phyloP scores from a whole-genome alignment of 345 rosid genomes.

The Euphorbia tirucalli region DNA sequence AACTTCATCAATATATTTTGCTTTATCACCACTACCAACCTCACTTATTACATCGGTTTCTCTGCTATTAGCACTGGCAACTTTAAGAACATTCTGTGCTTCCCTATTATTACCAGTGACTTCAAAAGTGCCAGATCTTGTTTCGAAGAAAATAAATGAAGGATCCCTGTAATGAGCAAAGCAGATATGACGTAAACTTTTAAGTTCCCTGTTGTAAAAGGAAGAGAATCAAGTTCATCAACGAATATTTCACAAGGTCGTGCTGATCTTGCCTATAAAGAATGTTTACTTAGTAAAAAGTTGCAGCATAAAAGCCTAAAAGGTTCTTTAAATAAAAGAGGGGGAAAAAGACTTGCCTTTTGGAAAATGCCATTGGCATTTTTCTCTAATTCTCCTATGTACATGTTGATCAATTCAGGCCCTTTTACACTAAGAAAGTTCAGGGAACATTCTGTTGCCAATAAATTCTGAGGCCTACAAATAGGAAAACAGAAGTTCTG shows the following conservation, averaged over 20 bases:
- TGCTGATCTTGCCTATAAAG: constrained; percentile 85
- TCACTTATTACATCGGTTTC: too few relatives aligned
- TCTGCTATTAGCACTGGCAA: too few relatives aligned
- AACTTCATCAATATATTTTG: not conserved
- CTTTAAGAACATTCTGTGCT: too few relatives aligned
- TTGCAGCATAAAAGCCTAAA: not conserved
- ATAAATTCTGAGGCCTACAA: constrained; percentile 58
- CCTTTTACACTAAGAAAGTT: constrained; percentile 97
- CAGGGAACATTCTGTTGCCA: constrained; percentile 94
- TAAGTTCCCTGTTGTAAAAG: too few relatives aligned
- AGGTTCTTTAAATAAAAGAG: not conserved
- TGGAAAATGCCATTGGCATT: constrained; percentile 92
- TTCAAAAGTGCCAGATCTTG: too few relatives aligned
- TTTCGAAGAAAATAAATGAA: too few relatives aligned
- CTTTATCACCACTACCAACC: too few relatives aligned
- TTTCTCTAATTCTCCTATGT: constrained; percentile 98
- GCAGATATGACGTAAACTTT: too few relatives aligned
- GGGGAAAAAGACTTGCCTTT: constrained; percentile 46
- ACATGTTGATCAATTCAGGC: constrained; percentile 98
- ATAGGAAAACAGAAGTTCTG: constrained; percentile 14
- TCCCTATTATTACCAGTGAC: too few relatives aligned
- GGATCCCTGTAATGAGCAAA: too few relatives aligned
- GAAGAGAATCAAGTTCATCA: constrained; percentile 97
- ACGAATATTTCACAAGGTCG: constrained; percentile 97
- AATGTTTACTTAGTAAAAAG: constrained; percentile 3